phyloP scores from a whole-genome alignment of 2,329 filamentous ascomycete species.

The Metarhizium humberi region DNA sequence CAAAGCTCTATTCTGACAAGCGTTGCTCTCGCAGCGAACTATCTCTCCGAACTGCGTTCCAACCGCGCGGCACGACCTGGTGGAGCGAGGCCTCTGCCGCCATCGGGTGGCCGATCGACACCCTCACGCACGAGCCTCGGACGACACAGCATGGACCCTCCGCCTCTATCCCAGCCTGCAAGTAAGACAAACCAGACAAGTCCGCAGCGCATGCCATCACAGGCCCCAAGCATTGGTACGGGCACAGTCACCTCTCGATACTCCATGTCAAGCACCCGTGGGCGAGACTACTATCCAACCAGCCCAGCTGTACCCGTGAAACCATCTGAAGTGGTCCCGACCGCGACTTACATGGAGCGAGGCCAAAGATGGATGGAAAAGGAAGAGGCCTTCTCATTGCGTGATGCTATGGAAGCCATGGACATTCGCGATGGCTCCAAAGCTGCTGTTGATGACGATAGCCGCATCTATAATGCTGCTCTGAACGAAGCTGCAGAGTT shows the following conservation, averaged over 20 bases:
- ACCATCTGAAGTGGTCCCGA: conserved; percentile 54
- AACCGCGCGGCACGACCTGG: conserved; percentile 59
- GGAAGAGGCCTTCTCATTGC: conserved; percentile 62
- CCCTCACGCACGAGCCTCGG: conserved; percentile 20
- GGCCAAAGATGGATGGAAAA: conserved; percentile 73
- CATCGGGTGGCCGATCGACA: conserved; percentile 20
- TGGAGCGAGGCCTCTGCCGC: conserved; percentile 57
- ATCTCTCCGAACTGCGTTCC: conserved; percentile 61
- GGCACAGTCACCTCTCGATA: conserved; percentile 42
- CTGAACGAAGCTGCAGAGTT: conserved; percentile 71
- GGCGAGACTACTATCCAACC: conserved; percentile 44
- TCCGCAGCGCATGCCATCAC: conserved; percentile 18
- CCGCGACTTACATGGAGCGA: conserved; percentile 61
- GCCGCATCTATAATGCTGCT: conserved; percentile 59
- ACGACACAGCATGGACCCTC: conserved; percentile 21
- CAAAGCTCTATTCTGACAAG: not conserved
- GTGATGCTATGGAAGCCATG: conserved; percentile 66
- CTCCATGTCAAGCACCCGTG: conserved; percentile 33
- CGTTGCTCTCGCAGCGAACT: conserved; percentile 43
- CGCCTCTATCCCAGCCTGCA: conserved; percentile 19
- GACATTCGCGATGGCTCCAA: conserved; percentile 38
- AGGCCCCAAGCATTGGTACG: conserved; percentile 29
- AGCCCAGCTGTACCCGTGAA: conserved; percentile 35
- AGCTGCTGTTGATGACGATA: conserved; percentile 38
- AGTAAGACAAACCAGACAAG: conserved; percentile 13